phyloP scores from a whole-genome alignment of 2,329 filamentous ascomycete genomes.

The Xylaria sp. region DNA sequence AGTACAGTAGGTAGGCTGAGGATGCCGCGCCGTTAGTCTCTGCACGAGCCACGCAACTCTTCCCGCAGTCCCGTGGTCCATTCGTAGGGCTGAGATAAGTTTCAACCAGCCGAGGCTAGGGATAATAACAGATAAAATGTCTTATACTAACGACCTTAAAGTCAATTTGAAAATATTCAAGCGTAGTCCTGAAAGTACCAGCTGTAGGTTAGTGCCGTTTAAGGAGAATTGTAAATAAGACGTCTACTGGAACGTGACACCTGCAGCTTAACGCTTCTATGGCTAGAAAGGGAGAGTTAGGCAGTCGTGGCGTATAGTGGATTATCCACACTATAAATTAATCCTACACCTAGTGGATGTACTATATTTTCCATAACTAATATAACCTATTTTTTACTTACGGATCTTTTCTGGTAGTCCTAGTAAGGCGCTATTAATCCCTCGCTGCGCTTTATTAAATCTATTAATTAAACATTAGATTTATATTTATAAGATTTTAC shows the following conservation, averaged over 20 bases:
- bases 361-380: no score
- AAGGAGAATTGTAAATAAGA: neutral
- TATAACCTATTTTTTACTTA: no score
- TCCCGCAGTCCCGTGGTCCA: neutral
- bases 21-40: neutral
- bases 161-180: neutral
- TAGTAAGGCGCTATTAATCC: no score
- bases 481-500: no score
- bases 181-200: neutral
- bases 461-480: no score
- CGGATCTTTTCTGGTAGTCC: no score
- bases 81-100: conserved; percentile 30
- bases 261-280: neutral
- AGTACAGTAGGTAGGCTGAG: neutral
- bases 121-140: conserved; percentile 10
- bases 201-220: neutral
- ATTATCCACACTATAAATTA: no score
- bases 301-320: no score
- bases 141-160: neutral
- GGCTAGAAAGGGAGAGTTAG: no score
- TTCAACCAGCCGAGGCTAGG: conserved; percentile 21
- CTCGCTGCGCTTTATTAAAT: no score
- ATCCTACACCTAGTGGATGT: no score
- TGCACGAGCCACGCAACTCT: conserved; percentile 20
- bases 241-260: neutral